These are phyloP conservation scores for Suillus ampliporus DNA, from an alignment of 768 basidiomycete genomes.

Conservation along the genomic window DNA sequence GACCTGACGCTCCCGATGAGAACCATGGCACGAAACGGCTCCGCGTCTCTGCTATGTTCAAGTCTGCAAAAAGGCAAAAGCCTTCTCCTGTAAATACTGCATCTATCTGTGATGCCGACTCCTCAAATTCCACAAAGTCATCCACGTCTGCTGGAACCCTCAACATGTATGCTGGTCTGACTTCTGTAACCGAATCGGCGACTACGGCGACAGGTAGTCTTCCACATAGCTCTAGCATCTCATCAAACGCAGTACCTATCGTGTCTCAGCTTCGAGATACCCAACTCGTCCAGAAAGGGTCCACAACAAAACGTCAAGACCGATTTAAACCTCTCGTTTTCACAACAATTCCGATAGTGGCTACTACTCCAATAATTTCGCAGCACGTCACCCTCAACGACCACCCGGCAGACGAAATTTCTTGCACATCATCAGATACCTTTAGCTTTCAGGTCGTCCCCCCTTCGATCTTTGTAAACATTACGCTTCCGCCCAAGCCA, in stretches of 20 bases:
- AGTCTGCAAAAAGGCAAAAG: constrained; percentile 2
- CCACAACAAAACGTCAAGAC: neutral
- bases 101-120: neutral
- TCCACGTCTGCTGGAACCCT: neutral
- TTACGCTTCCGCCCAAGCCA: constrained; percentile 63
- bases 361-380: neutral
- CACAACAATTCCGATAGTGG: neutral
- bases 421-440: neutral
- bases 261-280: neutral
- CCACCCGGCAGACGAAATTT: neutral
- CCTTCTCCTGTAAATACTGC: neutral
- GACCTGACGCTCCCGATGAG: neutral
- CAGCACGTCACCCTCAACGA: neutral
- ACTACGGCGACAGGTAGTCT: no score
- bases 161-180: neutral
- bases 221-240: neutral
- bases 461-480: constrained; percentile 37
- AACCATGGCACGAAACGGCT: neutral
- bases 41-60: neutral
- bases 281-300: neutral
- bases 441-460: neutral
- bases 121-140: neutral
- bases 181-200: neutral
- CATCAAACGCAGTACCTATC: neutral
- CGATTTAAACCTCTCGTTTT: constrained; percentile 7